Conservation (phyloP, 805 yeast species). For the Wickerhamomyces pijperi region DNA sequence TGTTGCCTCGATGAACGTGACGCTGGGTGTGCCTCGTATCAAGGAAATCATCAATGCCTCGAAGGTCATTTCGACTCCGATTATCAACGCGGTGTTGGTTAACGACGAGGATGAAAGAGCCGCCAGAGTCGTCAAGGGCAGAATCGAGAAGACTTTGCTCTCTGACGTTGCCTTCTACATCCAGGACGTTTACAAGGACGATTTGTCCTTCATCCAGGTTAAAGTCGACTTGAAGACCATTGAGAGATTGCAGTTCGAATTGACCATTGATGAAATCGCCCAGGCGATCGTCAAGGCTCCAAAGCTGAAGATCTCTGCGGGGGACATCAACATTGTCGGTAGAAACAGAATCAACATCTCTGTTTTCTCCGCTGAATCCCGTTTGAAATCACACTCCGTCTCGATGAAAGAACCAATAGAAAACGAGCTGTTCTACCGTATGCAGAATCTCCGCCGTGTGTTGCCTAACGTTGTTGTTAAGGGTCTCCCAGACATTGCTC, state of each 20-base stretch:
- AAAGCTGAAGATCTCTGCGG: slow-evolving; percentile 69
- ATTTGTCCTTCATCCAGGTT: slow-evolving; percentile 66
- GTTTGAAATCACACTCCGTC: slow-evolving; percentile 30
- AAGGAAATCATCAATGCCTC: slow-evolving; percentile 98
- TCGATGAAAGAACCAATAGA: slow-evolving; percentile 27
- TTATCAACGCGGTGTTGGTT: slow-evolving; percentile 86
- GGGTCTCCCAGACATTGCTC: slow-evolving; percentile 81
- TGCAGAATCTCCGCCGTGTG: slow-evolving; percentile 80
- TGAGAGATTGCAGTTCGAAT: slow-evolving; percentile 81
- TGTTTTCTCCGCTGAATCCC: slow-evolving; percentile 34
- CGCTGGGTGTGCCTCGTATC: slow-evolving; percentile 98
- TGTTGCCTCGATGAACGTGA: slow-evolving; percentile 98
- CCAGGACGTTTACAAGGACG: slow-evolving; percentile 86
- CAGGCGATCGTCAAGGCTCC: slow-evolving; percentile 76
- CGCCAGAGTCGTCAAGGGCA: slow-evolving; percentile 96
- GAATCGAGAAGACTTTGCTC: slow-evolving; percentile 84
- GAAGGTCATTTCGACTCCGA: slow-evolving; percentile 89
- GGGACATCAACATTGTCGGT: slow-evolving; percentile 61
- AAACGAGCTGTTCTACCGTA: slow-evolving; percentile 65
- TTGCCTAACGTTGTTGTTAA: slow-evolving; percentile 85
- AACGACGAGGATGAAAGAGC: slow-evolving; percentile 94
- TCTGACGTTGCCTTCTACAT: slow-evolving; percentile 81
- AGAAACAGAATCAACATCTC: slow-evolving; percentile 55
- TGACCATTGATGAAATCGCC: slow-evolving; percentile 78
- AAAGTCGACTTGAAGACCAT: slow-evolving; percentile 77